Base-by-base conservation (phyloP, 495 filamentous ascomycete species). In the Cryomyces minteri region DNA sequence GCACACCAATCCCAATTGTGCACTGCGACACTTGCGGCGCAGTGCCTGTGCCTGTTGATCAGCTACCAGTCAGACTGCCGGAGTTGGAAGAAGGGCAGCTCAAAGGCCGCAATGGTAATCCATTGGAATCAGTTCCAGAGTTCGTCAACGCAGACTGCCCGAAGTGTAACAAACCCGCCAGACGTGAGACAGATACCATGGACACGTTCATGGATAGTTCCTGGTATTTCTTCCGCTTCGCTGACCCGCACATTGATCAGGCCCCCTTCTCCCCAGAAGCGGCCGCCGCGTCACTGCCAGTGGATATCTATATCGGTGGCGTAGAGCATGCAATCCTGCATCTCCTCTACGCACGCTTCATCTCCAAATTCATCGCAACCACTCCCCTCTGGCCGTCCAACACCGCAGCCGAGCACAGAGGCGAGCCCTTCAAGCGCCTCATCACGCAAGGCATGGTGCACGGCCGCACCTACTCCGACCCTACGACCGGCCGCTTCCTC, bases 191-290 rank as follows among this genome's bases (percentile, higher is more conserved):
- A 2, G 86, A 94, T 55, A 94, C 86, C 0, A 92, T 94, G 86
- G 86, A 94, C 58, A 94, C 86, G 0, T 94, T 94, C 59, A 84
- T 94, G 34, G 86, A 93, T 60, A 88, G 83, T 0, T 88, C 83
- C 39, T 94, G 86, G 86, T 94, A 94, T 57, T 92, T 74, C 51
- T 73, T 88, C 66, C 74, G 85, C 0, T 93, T 82, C 54, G 58
- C 78, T 34, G 82, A 88, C 50, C 59, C 80, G 1, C 61, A 76
- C 3, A 87, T 88, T 53, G 55, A 66, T 34, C 57, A 69, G 9
- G 57, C 57, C 9, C 81, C 73, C 0, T 77, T 92, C 51, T 74
- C 71, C 0, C 58, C 75, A 36, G 61, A 69, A 7, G 58, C 63
- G 8, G 79, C 72, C 11, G 68, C 72, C 31, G 49, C 56, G 4